These are phyloP conservation scores for Phytophthora multivora DNA, from an alignment of 352 stramenopile genomes.

Conservation along the genomic window DNA sequence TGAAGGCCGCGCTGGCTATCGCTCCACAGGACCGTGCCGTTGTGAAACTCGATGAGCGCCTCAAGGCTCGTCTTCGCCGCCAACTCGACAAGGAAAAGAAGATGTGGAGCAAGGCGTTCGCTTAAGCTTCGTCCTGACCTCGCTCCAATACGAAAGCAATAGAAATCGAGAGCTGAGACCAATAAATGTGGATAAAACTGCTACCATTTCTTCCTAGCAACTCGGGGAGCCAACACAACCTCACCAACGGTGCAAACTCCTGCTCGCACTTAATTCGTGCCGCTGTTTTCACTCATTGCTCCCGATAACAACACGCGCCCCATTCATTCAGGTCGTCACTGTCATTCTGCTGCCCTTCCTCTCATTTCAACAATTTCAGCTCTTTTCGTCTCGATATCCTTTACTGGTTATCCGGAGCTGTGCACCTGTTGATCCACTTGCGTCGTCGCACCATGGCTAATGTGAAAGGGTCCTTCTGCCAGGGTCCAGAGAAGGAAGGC, in stretches of 20 bases:
- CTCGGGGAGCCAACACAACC: slow-evolving; percentile 15
- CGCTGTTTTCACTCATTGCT: slow-evolving; percentile 20
- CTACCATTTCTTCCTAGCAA: slow-evolving; percentile 25
- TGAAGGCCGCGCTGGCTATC: slow-evolving; percentile 58
- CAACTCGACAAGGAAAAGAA: slow-evolving; percentile 91
- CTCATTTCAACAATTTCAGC: no score
- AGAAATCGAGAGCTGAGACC: slow-evolving; percentile 16
- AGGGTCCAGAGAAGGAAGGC: slow-evolving; percentile 72
- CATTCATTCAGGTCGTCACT: slow-evolving; percentile 36
- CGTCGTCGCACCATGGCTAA: slow-evolving; percentile 78
- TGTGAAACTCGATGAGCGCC: slow-evolving; percentile 68
- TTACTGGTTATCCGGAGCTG: slow-evolving; percentile 34
- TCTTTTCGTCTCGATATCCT: not conserved
- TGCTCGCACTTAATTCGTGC: slow-evolving; percentile 5
- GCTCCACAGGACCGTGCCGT: slow-evolving; percentile 83
- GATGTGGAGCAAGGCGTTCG: slow-evolving; percentile 90
- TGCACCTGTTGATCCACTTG: slow-evolving; percentile 86
- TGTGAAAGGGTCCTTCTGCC: slow-evolving; percentile 77
- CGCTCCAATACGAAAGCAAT: slow-evolving; percentile 2
- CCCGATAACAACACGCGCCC: slow-evolving; percentile 26
- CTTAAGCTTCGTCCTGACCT: slow-evolving; percentile 30
- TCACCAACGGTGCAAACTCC: not conserved
- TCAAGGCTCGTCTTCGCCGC: slow-evolving; percentile 70
- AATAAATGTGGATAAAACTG: slow-evolving; percentile 36
- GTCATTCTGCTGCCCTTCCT: slow-evolving; percentile 9